phyloP scores from a whole-genome alignment of 495 filamentous ascomycete genomes.

The Podospora appendiculata region DNA sequence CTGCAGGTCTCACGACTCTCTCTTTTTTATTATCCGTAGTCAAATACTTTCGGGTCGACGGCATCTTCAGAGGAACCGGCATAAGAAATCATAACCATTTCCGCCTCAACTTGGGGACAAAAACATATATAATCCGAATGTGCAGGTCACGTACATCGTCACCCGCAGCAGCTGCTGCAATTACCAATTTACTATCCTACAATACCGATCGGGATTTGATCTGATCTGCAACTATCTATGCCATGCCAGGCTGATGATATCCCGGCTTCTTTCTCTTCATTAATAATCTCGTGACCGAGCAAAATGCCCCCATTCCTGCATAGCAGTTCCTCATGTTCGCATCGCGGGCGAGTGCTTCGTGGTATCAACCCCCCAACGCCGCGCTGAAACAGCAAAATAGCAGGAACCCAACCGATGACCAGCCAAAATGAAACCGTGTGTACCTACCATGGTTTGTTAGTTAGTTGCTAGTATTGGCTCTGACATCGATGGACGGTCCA shows the following conservation, averaged over 20 bases:
- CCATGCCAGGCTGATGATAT: too few relatives aligned
- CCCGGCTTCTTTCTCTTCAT: too few relatives aligned
- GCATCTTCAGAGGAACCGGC: too few relatives aligned
- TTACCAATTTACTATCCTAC: slow-evolving; percentile 8
- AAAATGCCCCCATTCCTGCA: neutral
- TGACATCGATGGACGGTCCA: slow-evolving; percentile 13
- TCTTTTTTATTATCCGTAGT: too few relatives aligned
- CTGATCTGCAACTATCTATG: neutral
- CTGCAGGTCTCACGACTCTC: too few relatives aligned
- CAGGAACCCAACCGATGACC: slow-evolving; percentile 19
- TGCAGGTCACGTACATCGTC: too few relatives aligned
- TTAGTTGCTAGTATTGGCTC: slow-evolving; percentile 6
- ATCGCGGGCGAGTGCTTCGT: slow-evolving; percentile 3
- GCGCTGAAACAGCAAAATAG: slow-evolving; percentile 32
- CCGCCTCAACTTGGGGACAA: too few relatives aligned
- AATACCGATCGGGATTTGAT: slow-evolving; percentile 4
- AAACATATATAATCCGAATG: too few relatives aligned
- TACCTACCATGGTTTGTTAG: slow-evolving; percentile 36
- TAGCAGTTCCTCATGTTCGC: neutral
- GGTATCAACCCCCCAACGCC: slow-evolving; percentile 30
- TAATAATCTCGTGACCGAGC: neutral
- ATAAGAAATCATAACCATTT: too few relatives aligned
- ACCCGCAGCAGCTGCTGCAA: neutral
- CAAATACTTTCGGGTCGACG: too few relatives aligned
- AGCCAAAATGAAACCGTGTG: slow-evolving; percentile 30